Evolutionary conservation across 148 eudicot genomes (phyloP).

Genomic region (Vaccinium vitisidaea): DNA sequence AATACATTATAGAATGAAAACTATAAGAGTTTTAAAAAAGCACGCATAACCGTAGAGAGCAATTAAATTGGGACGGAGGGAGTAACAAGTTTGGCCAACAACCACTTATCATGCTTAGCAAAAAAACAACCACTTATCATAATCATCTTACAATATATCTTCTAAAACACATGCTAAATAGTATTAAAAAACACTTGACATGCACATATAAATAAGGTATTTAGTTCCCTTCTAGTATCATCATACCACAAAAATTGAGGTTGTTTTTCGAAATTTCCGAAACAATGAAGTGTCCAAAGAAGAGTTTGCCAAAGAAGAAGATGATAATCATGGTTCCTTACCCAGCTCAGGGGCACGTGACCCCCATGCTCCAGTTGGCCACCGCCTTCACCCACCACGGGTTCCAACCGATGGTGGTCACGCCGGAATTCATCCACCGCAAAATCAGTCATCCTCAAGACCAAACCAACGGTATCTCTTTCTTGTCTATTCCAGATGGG

Average conservation of each 20-base stretch:
- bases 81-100: no score
- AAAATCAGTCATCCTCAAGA: constrained; percentile 17
- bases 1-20: no score
- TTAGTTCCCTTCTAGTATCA: background rate
- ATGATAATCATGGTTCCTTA: constrained; percentile 41
- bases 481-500: constrained; percentile 34
- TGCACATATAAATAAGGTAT: no score
- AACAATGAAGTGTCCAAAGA: background rate
- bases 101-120: no score
- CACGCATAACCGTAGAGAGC: no score
- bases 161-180: no score
- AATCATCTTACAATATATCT: no score
- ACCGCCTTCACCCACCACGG: constrained; percentile 22
- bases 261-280: background rate
- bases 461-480: constrained; percentile 4
- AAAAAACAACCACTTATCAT: no score
- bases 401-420: constrained; percentile 30
- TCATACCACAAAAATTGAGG: background rate
- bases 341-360: constrained; percentile 59
- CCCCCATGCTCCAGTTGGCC: constrained; percentile 48
- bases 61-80: no score
- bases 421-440: constrained; percentile 41
- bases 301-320: background rate
- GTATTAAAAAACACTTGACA: no score
- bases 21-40: no score